phyloP scores from a whole-genome alignment of 2,329 filamentous ascomycete genomes.

The Claviceps sp. region DNA sequence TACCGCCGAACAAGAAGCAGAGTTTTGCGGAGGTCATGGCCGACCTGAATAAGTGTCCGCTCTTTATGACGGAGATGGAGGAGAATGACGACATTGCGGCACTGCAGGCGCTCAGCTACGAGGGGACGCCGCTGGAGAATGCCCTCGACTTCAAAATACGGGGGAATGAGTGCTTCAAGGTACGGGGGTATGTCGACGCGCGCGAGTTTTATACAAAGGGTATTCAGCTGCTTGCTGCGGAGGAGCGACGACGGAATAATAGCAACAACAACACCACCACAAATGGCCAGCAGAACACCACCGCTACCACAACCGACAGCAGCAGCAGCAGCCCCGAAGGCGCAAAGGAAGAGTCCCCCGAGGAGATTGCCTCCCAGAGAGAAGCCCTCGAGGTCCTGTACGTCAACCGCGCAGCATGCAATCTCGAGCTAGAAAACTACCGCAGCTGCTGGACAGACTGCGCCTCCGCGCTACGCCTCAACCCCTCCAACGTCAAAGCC shows the following conservation, averaged over 20 bases:
- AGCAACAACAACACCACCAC: constrained; percentile 10
- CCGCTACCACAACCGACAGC: constrained; percentile 8
- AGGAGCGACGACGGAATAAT: constrained; percentile 41
- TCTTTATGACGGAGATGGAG: constrained; percentile 93
- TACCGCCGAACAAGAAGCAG: constrained; percentile 34
- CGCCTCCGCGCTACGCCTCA: constrained; percentile 63
- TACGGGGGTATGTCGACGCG: constrained; percentile 65
- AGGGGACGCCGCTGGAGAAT: constrained; percentile 78
- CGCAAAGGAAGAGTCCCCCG: constrained; percentile 28
- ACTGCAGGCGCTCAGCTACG: constrained; percentile 79
- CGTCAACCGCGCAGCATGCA: constrained; percentile 79
- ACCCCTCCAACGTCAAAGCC: constrained; percentile 74
- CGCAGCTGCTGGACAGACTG: constrained; percentile 78
- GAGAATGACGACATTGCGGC: constrained; percentile 79
- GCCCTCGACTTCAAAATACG: constrained; percentile 76
- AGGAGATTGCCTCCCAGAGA: constrained; percentile 46
- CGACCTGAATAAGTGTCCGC: constrained; percentile 51
- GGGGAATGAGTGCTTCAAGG: constrained; percentile 77
- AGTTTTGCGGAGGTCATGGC: constrained; percentile 42
- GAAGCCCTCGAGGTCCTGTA: constrained; percentile 62
- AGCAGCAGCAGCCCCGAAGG: constrained; percentile 14
- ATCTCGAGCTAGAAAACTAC: constrained; percentile 81
- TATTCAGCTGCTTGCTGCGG: constrained; percentile 54
- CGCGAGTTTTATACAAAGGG: constrained; percentile 86
- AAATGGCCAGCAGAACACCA: too few relatives aligned